phyloP scores from a whole-genome alignment of 495 filamentous ascomycete genomes.

The Penicillium pancosmium region DNA sequence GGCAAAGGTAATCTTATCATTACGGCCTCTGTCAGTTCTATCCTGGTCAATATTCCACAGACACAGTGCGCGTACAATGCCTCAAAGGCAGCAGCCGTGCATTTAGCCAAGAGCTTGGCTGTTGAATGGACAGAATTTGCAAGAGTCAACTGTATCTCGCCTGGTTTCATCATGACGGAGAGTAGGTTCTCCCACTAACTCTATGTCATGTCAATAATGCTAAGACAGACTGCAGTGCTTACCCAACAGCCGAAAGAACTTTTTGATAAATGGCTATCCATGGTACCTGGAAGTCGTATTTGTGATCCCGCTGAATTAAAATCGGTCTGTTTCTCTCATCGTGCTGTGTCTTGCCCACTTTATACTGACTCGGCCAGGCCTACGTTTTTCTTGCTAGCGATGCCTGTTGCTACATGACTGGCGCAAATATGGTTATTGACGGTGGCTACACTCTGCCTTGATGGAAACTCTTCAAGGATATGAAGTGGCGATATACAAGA shows the following conservation, averaged over 20 bases:
- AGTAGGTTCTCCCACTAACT: neutral
- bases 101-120: slow-evolving; percentile 55
- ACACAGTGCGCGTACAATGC: slow-evolving; percentile 27
- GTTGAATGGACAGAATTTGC: slow-evolving; percentile 72
- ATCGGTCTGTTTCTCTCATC: slow-evolving; percentile 42
- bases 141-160: slow-evolving; percentile 65
- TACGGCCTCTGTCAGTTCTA: slow-evolving; percentile 29
- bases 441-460: slow-evolving; percentile 24
- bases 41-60: slow-evolving; percentile 30
- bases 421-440: slow-evolving; percentile 34
- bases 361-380: slow-evolving; percentile 8
- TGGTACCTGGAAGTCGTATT: slow-evolving; percentile 70
- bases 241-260: slow-evolving; percentile 37
- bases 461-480: neutral
- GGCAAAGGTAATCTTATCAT: slow-evolving; percentile 27
- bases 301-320: slow-evolving; percentile 74
- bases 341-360: neutral
- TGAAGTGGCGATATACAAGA: neutral
- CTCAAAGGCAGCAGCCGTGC: slow-evolving; percentile 23
- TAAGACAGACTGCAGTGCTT: slow-evolving; percentile 10
- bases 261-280: slow-evolving; percentile 73
- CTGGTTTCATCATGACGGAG: slow-evolving; percentile 58
- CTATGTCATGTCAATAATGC: neutral
- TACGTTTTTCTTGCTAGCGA: slow-evolving; percentile 72
- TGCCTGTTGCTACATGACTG: slow-evolving; percentile 73